Evolutionary conservation across 2,329 filamentous ascomycete species (phyloP).

Genomic region (Aciculosporium take): DNA sequence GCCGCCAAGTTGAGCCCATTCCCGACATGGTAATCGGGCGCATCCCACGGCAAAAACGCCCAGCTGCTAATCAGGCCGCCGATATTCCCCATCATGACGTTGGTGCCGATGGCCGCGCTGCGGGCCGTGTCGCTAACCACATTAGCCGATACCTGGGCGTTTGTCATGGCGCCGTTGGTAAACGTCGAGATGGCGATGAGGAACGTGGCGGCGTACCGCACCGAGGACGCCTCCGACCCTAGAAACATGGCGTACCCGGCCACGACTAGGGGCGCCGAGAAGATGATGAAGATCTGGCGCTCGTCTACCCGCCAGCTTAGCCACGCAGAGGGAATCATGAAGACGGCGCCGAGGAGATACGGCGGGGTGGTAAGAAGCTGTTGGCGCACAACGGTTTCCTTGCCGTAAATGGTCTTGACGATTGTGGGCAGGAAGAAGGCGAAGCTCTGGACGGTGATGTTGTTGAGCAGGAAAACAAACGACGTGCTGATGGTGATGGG

Average conservation of each 20-base stretch:
- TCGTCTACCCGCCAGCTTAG: neutral
- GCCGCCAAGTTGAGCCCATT: conserved; percentile 58
- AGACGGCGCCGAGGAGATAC: conserved; percentile 16
- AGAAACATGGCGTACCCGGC: conserved; percentile 58
- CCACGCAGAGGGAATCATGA: neutral
- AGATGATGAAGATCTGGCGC: conserved; percentile 46
- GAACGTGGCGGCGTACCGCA: conserved; percentile 58
- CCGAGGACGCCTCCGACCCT: conserved; percentile 32
- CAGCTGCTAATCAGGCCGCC: conserved; percentile 54
- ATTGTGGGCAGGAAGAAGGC: conserved; percentile 59
- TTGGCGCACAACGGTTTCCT: conserved; percentile 39
- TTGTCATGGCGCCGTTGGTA: conserved; percentile 47
- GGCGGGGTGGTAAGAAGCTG: conserved; percentile 59
- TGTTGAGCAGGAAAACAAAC: conserved; percentile 49
- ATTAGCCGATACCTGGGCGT: conserved; percentile 54
- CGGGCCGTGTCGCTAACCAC: conserved; percentile 54
- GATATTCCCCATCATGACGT: conserved; percentile 38
- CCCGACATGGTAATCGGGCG: conserved; percentile 52
- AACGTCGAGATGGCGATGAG: conserved; percentile 52
- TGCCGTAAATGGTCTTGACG: conserved; percentile 51
- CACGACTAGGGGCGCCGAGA: conserved; percentile 49
- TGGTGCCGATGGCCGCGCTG: neutral
- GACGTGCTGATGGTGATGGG: conserved; percentile 44
- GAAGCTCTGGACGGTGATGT: conserved; percentile 57
- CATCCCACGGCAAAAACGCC: conserved; percentile 49